Percentiles rank a stretch among this genome's conserved stretches.
Evolutionary conservation across 2,329 filamentous ascomycete genomes (phyloP).

Genomic region (Talaromyces funiculosus): DNA sequence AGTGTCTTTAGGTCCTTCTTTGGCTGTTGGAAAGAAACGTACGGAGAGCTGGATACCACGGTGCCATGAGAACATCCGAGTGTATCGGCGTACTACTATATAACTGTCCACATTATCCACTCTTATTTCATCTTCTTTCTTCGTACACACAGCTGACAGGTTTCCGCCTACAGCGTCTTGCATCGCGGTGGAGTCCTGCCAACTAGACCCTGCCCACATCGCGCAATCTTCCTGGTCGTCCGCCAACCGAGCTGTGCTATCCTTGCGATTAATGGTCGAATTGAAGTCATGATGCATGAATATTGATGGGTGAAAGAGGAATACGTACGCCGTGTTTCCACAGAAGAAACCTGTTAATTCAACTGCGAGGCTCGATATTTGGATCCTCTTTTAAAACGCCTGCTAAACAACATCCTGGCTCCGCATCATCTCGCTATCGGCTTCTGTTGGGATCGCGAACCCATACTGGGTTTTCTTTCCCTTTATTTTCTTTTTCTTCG

Average conservation of each 20-base stretch:
- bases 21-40: neutral
- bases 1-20: neutral
- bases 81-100: neutral
- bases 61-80: neutral
- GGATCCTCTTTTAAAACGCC: neutral
- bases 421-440: constrained; percentile 1
- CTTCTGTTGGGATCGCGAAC: neutral
- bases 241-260: constrained; percentile 10
- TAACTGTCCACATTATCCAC: neutral
- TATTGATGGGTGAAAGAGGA: neutral
- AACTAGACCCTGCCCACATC: constrained; percentile 21
- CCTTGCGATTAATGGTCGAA: neutral
- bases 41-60: neutral
- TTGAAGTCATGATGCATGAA: neutral
- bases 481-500: neutral
- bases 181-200: constrained; percentile 22
- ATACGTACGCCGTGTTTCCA: no score
- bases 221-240: constrained; percentile 14
- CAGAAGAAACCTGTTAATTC: neutral
- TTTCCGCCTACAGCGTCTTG: constrained; percentile 17
- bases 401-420: constrained; percentile 1
- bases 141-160: neutral
- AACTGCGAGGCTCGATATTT: neutral
- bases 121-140: neutral
- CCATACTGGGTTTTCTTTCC: neutral